phyloP scores from a whole-genome alignment of 305 asterid species.

The Striga hermonthica region DNA sequence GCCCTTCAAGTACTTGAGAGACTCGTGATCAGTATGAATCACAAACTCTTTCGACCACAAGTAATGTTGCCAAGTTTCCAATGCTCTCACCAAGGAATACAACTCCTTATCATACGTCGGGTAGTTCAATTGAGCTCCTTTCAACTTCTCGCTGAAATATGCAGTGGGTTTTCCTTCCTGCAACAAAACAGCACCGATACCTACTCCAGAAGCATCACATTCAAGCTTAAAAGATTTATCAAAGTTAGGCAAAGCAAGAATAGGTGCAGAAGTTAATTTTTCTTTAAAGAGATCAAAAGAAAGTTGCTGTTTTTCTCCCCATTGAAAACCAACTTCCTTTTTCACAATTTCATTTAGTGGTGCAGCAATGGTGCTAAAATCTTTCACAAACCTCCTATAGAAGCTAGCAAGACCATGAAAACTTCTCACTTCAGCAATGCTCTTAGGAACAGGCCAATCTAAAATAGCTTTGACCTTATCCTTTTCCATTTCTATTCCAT shows the following conservation, averaged over 20 bases:
- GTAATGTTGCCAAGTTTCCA: constrained; percentile 7
- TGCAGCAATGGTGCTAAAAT: neutral
- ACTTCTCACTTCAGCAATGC: no score
- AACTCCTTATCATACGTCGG: neutral
- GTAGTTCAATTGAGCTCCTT: neutral
- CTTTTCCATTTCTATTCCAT: neutral
- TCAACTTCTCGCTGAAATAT: neutral
- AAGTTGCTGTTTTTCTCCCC: constrained; percentile 8
- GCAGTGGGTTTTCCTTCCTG: neutral
- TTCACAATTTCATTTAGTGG: neutral
- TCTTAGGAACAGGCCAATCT: no score
- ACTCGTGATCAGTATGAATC: neutral
- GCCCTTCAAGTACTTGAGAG: neutral
- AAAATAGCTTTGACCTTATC: no score
- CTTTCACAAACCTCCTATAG: no score
- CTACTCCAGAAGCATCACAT: neutral
- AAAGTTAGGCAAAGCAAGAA: constrained; percentile 9
- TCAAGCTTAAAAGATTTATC: neutral
- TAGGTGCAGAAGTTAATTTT: neutral
- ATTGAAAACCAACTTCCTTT: neutral
- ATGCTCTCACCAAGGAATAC: neutral
- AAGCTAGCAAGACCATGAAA: no score
- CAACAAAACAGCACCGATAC: neutral
- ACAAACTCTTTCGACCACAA: neutral
- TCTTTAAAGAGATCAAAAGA: neutral